Conservation (phyloP, 2,329 filamentous ascomycete species). For the Pyricularia sp. region DNA sequence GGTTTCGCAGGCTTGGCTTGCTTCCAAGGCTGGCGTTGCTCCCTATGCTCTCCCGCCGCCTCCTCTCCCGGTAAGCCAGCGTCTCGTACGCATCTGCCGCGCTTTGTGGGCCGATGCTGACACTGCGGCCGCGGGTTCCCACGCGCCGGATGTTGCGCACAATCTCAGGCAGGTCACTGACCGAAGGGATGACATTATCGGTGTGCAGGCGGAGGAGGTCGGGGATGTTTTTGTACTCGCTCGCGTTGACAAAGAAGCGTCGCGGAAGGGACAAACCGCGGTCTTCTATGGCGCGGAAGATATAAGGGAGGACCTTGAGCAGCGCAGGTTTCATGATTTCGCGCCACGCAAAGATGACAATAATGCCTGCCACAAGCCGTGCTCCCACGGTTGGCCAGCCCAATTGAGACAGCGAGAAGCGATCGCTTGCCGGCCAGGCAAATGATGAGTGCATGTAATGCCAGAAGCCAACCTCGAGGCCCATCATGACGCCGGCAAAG, state of each 20-base stretch:
- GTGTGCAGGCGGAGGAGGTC: constrained; percentile 54
- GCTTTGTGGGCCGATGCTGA: constrained; percentile 90
- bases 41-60: constrained; percentile 43
- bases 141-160: constrained; percentile 76
- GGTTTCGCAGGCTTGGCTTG: constrained; percentile 32
- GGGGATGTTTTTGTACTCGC: constrained; percentile 81
- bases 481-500: constrained; percentile 84
- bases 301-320: constrained; percentile 67
- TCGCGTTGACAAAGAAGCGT: constrained; percentile 84
- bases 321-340: constrained; percentile 80
- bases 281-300: constrained; percentile 80
- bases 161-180: constrained; percentile 78
- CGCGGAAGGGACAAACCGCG: constrained; percentile 73
- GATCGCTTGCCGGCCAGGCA: constrained; percentile 35
- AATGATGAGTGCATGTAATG: constrained; percentile 54
- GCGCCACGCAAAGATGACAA: constrained; percentile 82
- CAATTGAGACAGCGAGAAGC: constrained; percentile 57
- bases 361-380: constrained; percentile 70
- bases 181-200: constrained; percentile 82
- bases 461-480: constrained; percentile 76
- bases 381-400: constrained; percentile 54
- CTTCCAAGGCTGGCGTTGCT: constrained; percentile 39
- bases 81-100: constrained; percentile 95
- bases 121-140: constrained; percentile 59
- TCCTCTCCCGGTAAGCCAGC: constrained; percentile 73